Base-by-base conservation (phyloP, 2,329 filamentous ascomycete genomes). In the Fulvia fulva region DNA sequence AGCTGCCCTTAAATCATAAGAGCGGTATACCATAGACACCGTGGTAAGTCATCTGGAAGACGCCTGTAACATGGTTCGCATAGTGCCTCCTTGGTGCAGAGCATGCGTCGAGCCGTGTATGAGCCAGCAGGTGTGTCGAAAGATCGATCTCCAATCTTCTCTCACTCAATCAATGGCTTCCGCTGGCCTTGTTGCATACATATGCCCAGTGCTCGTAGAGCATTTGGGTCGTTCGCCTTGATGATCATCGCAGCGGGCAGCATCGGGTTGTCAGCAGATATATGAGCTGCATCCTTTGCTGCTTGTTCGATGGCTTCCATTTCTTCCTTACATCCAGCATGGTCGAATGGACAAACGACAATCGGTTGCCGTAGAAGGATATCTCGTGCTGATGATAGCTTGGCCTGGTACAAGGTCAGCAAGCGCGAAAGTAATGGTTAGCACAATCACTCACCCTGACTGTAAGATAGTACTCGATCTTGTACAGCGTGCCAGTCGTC, bases 241-340 rank as follows among this genome's bases (percentile, higher is more conserved):
- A 97, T 84, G 62, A 99, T 94, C 7, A 84, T 87, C 62, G 87
- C 86, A 1, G 92, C 87, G 0, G 94, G 92, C n/a, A 97, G 76
- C 87, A 95, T 92, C 0, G 92, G 94, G 67, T 94, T 94, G 61
- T 95, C 90, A 0, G 88, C 88, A 66, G 93, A 91, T 60, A 97
- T 87, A 61, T 89, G 86, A 16, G 90, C 88, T 1, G 94, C 93
- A 67, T 97, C 93, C 74, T 92, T 93, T 45, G 94, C 94, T 0
- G 94, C 90, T 75, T 96, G 91, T 71, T 97, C 92, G 63, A 99
- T 97, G 37, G 92, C 92, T 68, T 96, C 92, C 91, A 99, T 97
- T 77, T 97, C 94, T 72, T 97, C 92, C 74, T 96, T 97, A 77
- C 94, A 99, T 16, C 88, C 90, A 65, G 95, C 90, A 70, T 97